These are phyloP conservation scores for Botrytis paeoniae DNA, from an alignment of 2,329 filamentous ascomycete species.

Conservation along the genomic window DNA sequence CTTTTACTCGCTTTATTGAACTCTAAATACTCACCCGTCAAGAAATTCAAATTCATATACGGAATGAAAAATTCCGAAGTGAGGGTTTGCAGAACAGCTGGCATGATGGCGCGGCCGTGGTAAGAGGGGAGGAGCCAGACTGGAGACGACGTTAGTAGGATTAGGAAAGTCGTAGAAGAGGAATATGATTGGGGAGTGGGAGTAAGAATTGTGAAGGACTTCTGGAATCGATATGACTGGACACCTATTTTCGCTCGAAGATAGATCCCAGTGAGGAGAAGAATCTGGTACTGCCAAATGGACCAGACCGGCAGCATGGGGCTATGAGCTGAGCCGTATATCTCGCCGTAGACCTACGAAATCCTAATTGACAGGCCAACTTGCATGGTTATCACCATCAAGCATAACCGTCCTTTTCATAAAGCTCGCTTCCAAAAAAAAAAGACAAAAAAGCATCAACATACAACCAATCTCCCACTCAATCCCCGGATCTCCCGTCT, in stretches of 20 bases:
- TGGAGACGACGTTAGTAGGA: neutral
- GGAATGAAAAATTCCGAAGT: constrained; percentile 19
- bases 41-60: constrained; percentile 15
- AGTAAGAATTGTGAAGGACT: neutral
- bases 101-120: constrained; percentile 20
- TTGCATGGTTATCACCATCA: neutral
- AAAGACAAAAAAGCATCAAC: neutral
- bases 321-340: neutral
- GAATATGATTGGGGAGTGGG: neutral
- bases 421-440: neutral
- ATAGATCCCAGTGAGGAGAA: neutral
- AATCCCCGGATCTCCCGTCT: neutral
- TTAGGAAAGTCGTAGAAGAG: neutral
- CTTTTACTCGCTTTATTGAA: constrained; percentile 18
- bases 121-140: constrained; percentile 18
- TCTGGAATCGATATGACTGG: neutral
- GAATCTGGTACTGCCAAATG: neutral
- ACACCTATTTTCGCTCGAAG: neutral
- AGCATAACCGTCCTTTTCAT: neutral
- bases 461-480: constrained; percentile 18
- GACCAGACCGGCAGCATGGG: neutral
- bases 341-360: neutral
- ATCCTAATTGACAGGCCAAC: neutral
- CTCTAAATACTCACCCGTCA: constrained; percentile 14
- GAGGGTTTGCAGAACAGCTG: constrained; percentile 12